Evolutionary conservation across 768 basidiomycete species (phyloP).

Genomic region (Leccinum disarticulatum): DNA sequence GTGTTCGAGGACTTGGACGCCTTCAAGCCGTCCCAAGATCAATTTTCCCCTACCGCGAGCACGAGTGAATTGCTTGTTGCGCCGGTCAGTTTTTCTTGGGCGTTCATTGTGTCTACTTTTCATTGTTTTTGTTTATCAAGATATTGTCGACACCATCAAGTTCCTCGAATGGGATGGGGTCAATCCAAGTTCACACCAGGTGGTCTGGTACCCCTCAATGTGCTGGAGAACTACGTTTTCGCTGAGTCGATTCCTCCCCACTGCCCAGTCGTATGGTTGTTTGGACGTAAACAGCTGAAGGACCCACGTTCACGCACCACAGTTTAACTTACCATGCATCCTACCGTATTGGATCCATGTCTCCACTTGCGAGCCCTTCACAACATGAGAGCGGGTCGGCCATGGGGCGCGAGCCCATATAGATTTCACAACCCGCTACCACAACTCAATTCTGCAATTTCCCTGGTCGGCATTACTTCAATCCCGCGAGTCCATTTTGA

Average conservation of each 20-base stretch:
- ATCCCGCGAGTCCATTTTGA: too few species aligned
- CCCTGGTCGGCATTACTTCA: too few species aligned
- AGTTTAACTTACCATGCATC: conserved; percentile 70
- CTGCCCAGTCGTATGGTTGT: neutral
- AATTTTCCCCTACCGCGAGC: conserved; percentile 56
- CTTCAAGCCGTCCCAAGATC: conserved; percentile 51
- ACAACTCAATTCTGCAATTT: too few species aligned
- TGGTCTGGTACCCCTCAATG: conserved; percentile 78
- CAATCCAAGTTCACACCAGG: conserved; percentile 92
- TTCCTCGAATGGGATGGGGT: conserved; percentile 92
- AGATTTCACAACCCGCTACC: too few species aligned
- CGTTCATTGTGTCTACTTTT: neutral
- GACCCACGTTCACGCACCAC: conserved; percentile 87
- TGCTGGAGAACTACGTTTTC: conserved; percentile 68
- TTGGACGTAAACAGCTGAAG: conserved; percentile 36
- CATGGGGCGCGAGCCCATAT: too few species aligned
- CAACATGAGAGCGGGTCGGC: conserved; percentile 21
- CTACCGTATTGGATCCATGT: conserved; percentile 68
- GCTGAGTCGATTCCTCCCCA: conserved; percentile 43
- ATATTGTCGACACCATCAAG: conserved; percentile 68
- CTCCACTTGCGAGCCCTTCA: conserved; percentile 74
- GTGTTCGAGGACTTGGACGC: conserved; percentile 51
- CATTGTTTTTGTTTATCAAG: conserved; percentile 34
- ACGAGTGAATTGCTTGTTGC: conserved; percentile 66
- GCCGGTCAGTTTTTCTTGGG: conserved; percentile 38